Evolutionary conservation across 345 rosid species (phyloP).

Genomic region (Brassica incana): DNA sequence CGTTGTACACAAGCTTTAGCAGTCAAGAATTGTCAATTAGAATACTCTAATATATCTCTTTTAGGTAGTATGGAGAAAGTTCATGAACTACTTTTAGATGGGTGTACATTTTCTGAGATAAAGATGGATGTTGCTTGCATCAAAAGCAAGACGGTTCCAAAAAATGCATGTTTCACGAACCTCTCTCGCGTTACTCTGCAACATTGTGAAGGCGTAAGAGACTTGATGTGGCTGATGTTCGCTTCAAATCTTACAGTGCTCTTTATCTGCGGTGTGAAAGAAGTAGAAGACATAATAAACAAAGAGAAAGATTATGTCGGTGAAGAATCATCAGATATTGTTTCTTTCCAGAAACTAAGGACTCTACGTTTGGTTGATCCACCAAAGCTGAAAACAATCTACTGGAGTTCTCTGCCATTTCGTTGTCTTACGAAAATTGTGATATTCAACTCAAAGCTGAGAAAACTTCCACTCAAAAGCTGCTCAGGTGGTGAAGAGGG

Average conservation of each 20-base stretch:
- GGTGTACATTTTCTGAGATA: background rate
- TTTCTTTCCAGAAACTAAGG: background rate
- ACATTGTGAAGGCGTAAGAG: background rate
- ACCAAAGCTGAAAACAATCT: background rate
- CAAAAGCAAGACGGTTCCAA: background rate
- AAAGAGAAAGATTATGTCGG: background rate
- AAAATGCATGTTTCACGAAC: background rate
- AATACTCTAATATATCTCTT: background rate
- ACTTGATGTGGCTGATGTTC: background rate
- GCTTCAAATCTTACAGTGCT: background rate
- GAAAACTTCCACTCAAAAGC: conserved; percentile 17
- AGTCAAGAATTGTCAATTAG: background rate
- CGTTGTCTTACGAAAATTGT: background rate
- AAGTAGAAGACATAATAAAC: background rate
- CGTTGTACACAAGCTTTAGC: background rate
- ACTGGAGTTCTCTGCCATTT: background rate
- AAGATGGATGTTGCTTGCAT: background rate
- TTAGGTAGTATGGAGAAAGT: background rate
- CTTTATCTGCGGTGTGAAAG: background rate
- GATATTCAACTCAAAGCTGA: background rate
- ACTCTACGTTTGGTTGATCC: background rate
- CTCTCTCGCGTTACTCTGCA: background rate
- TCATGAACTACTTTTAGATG: background rate
- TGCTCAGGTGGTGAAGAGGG: background rate
- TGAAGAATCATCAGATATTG: background rate